Conservation (phyloP, 257 asterid genomes). For the Ophiorrhiza pumila region DNA sequence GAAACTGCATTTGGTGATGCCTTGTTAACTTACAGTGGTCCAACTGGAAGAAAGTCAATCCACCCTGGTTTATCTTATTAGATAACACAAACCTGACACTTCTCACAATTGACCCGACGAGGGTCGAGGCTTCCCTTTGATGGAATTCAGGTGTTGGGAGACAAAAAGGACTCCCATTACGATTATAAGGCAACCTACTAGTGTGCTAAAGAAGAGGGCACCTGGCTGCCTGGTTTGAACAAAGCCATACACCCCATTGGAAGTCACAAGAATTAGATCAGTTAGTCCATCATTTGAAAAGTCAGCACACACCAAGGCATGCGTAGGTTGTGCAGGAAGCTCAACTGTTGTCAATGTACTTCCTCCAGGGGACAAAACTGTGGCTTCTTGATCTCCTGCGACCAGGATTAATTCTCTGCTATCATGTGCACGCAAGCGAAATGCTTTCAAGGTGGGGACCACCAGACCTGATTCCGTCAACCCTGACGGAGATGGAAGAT, state of each 20-base stretch:
- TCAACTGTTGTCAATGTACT: constrained; percentile 55
- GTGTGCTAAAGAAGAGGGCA: constrained; percentile 92
- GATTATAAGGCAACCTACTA: constrained; percentile 85
- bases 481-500: constrained; percentile 87
- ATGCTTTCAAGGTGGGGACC: constrained; percentile 77
- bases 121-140: constrained; percentile 75
- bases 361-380: constrained; percentile 82
- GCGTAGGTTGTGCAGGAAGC: constrained; percentile 90
- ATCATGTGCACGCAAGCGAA: constrained; percentile 70
- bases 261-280: constrained; percentile 73
- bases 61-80: not conserved
- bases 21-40: not conserved
- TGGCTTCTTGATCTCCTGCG: constrained; percentile 95
- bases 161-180: constrained; percentile 91
- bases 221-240: constrained; percentile 99
- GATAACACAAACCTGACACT: not conserved
- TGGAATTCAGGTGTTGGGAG: constrained; percentile 70
- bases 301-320: constrained; percentile 68
- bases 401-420: constrained; percentile 74
- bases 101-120: constrained; percentile 50
- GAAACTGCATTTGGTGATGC: not conserved
- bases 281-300: constrained; percentile 87
- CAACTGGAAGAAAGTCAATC: not conserved
- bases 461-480: constrained; percentile 59
- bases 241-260: constrained; percentile 84